Base-by-base conservation (phyloP, 306 rosid species). In the Glycine latifolia region DNA sequence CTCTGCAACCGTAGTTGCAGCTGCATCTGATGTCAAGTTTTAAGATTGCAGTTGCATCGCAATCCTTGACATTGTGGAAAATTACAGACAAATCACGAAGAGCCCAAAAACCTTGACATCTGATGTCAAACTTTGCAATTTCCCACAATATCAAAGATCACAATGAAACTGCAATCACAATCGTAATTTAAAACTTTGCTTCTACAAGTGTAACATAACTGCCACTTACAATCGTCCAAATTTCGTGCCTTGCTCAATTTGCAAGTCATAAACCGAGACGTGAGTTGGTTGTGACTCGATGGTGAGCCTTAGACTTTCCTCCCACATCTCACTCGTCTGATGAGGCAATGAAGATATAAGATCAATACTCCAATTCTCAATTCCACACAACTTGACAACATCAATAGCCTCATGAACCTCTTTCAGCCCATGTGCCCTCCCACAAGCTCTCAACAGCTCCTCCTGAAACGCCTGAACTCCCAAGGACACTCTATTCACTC, bases 401-500 rank as follows among this genome's bases (percentile, higher is more conserved):
- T 76, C 89, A 74, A 91, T 88, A 47, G 97, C 97, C 69, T 95
- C 99, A 54, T 87, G 79, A 67, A 95, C 97, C 81, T 93, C 99
- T 77, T 77, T 67, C 71, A 91, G 0, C 10, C 94, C 97, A 85
- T 93, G 99, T 41, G 98, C 94, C 78, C 99, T 90, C 67, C 98
- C 98, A 87, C 99, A 95, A 76, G 74, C 67, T 83, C 83, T 93
- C 91, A 95, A 65, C 26, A 91, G 73, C 86, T 91, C 88, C 79
- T 95, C 92, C 71, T 95, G 98, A 89, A 95, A 95, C 2, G 98
- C 97, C 77, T 95, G 98, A 80, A 95, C 93, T 47, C 99, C 99
- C 89, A 95, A 68, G 41, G 99, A 95, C 75, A 95, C 93, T 49
- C 99, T 87, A 67, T 93, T 95, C 72, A 95, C 90, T 69, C 95